A percentile compares a stretch with the other conserved stretches of the same genome.
phyloP scores from a whole-genome alignment of 2,329 filamentous ascomycete genomes.

The Chaetomium sp. region DNA sequence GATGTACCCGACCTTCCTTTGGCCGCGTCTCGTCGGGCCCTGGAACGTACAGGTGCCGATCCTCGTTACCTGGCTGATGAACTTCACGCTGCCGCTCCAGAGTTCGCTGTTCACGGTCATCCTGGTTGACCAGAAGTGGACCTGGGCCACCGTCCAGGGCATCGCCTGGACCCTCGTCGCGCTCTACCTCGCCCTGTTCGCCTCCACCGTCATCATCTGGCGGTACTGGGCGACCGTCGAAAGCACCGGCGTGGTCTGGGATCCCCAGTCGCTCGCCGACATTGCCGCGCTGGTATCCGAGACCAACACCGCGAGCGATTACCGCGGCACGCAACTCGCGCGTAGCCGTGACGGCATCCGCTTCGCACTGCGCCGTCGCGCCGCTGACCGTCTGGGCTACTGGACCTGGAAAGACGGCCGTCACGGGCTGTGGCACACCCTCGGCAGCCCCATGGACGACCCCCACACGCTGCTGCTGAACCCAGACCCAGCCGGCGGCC shows the following conservation, averaged over 20 bases:
- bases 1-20: slow-evolving; percentile 63
- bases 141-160: slow-evolving; percentile 72
- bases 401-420: slow-evolving; percentile 66
- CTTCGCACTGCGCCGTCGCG: slow-evolving; percentile 47
- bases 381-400: slow-evolving; percentile 72
- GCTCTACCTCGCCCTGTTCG: slow-evolving; percentile 62
- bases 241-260: slow-evolving; percentile 76
- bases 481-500: slow-evolving; percentile 18
- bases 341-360: slow-evolving; percentile 45
- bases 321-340: slow-evolving; percentile 61
- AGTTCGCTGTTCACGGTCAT: slow-evolving; percentile 67
- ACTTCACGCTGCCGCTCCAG: slow-evolving; percentile 75
- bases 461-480: slow-evolving; percentile 18
- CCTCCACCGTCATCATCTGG: slow-evolving; percentile 52
- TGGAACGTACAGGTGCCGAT: slow-evolving; percentile 60
- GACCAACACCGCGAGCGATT: slow-evolving; percentile 71
- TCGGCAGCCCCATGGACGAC: slow-evolving; percentile 55
- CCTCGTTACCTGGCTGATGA: slow-evolving; percentile 66
- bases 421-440: slow-evolving; percentile 67
- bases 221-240: slow-evolving; percentile 55
- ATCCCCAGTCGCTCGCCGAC: slow-evolving; percentile 75
- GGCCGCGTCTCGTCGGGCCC: slow-evolving; percentile 54
- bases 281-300: slow-evolving; percentile 70
- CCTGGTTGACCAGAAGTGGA: slow-evolving; percentile 55
- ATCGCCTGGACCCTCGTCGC: slow-evolving; percentile 72